Evolutionary conservation across 768 basidiomycete species (phyloP), one percentile per base, ranked within the genome.

Genomic region (Mycena vitilis): DNA sequence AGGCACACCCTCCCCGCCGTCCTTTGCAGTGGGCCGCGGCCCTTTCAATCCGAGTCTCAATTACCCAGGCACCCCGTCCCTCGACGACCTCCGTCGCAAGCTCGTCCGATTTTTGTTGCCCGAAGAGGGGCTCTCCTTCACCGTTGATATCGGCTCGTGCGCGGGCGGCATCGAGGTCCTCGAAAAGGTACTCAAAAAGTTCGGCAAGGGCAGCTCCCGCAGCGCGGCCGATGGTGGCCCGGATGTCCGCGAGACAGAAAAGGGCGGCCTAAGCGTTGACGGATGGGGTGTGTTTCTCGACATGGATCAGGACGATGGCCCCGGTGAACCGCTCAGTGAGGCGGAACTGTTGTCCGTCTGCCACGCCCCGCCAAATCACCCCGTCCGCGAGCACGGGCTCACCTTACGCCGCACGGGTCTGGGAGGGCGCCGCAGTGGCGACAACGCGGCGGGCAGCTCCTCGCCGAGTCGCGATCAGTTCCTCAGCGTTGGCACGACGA

Each of bases 261-360:
- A 94, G 37, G 91, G 91, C 0, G 91, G 90, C 0, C 82, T 97
- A 16, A 88, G 86, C 60, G 90, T 98, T 1, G 95, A 96, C 71
- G 95, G 95, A 2, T 98, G 95, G 95, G 93, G 89, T 36, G 91
- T 95, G 0, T 97, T 88, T 77, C 81, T 93, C 25, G 92, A 93
- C 60, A 79, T 83, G 75, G 86, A 83, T 75, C 80, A 83, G 67
- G 81, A 88, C 25, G 85, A 86, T 65, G 85, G 84, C 11, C 79
- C 81, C 69, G 95, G 85, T 37, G 86, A 88, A 74, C 88, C 95
- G 5, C 81, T 98, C 40, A 92, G 89, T 9, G 95, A 97, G 77
- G 87, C 87, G 6, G 91, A 95, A 73, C 82, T 98, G 0, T 81
- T 97, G 60, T 84, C 88, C 0, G 88, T 97, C n/a, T 96, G 95